Evolutionary conservation across 768 basidiomycete species (phyloP), one percentile per base, ranked within the genome.

Genomic region (Dentipellis fragilis): DNA sequence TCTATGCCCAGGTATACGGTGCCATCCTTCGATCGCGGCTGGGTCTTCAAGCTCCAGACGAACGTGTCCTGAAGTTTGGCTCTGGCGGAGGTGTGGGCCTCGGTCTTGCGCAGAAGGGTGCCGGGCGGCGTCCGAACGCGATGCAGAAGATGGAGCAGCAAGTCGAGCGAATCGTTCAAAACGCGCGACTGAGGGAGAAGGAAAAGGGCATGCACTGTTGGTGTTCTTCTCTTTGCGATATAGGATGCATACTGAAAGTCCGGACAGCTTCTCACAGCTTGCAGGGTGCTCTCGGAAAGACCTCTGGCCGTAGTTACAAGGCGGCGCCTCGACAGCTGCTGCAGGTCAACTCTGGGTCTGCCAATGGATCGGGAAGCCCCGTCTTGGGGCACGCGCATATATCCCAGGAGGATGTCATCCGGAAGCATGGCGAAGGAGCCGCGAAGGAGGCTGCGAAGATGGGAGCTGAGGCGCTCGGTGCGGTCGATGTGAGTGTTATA

Each of bases 301-400:
- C 94, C 1, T 91, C 93, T 37, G 88, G 92, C 22, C 77, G 95
- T 55, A 94, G 93, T 58, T 90, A 93, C 66, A 93, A 93, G 64
- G 92, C 93, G 34, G 94, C 94, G n/a, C 96, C 96, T 12, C 81
- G 95, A 42, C 95, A 96, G 58, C 81, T 98, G 22, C 78, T 99
- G 4, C 93, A 98, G 68, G 92, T 98, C 9, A 87, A 90, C 57
- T 65, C 81, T 50, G 66, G 70, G 37, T 71, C 73, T 58, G 63
- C 71, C 10, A 60, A 75, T 40, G 50, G 67, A 16, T 61, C 71
- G 51, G 76, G 45, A 51, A 76, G 59, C 65, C 75, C 59, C 64
- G 75, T 65, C 71, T 78, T 55, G 67, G 74, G 68, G 59, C 80
- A 71, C 51, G 69, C 67, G 6, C 72, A 76, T 50, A 80, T 81